phyloP scores from a whole-genome alignment of 2,329 filamentous ascomycete species.

The Aspergillus brunneoviolaceus region DNA sequence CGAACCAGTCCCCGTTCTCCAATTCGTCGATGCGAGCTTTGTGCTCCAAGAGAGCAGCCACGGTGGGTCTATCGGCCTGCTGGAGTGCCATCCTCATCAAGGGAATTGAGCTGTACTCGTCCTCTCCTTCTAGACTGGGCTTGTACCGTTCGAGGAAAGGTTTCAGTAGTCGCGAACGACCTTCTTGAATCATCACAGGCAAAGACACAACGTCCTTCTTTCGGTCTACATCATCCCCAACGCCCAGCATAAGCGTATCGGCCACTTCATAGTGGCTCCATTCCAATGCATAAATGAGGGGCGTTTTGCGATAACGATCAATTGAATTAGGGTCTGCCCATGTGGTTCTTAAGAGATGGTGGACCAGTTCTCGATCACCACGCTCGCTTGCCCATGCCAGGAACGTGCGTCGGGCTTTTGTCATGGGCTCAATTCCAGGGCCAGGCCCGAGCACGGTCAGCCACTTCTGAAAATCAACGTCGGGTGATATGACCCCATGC shows the following conservation, averaged over 20 bases:
- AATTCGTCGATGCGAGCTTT: slow-evolving; percentile 14
- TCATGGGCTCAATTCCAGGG: slow-evolving; percentile 13
- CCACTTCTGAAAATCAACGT: slow-evolving; percentile 12
- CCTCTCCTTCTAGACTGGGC: slow-evolving; percentile 9
- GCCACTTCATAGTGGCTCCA: slow-evolving; percentile 16
- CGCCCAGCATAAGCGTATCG: slow-evolving; percentile 14
- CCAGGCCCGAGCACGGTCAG: slow-evolving; percentile 8
- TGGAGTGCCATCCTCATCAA: slow-evolving; percentile 17
- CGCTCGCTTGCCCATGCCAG: slow-evolving; percentile 18
- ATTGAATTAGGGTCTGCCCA: slow-evolving; percentile 19
- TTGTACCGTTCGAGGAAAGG: slow-evolving; percentile 17
- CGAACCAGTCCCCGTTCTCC: slow-evolving; percentile 16
- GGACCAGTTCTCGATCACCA: slow-evolving; percentile 11
- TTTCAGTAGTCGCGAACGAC: slow-evolving; percentile 14
- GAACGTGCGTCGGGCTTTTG: slow-evolving; percentile 17
- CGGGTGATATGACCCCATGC: neutral
- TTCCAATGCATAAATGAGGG: slow-evolving; percentile 18
- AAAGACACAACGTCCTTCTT: slow-evolving; percentile 15
- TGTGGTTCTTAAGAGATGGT: slow-evolving; percentile 10
- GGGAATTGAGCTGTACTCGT: slow-evolving; percentile 12
- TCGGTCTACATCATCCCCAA: neutral
- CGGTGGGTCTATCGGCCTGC: slow-evolving; percentile 18
- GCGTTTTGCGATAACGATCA: slow-evolving; percentile 17
- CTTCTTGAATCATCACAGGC: slow-evolving; percentile 15
- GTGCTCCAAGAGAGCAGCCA: slow-evolving; percentile 17